Base-by-base conservation (phyloP, 495 filamentous ascomycete species). In the Schizothecium vesticola region DNA sequence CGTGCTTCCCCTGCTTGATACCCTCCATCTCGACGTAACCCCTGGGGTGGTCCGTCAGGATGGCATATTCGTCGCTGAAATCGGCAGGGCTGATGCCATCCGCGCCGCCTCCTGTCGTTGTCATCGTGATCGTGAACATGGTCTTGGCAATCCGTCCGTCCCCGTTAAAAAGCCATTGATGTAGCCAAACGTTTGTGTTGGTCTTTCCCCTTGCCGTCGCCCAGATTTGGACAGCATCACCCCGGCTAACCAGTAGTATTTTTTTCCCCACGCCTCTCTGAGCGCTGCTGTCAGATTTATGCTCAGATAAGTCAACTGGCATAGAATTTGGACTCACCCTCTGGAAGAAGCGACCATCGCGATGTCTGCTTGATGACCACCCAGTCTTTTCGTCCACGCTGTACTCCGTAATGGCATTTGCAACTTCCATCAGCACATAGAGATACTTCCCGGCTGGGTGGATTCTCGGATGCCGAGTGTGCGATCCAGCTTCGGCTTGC, bases 191-290 rank as follows among this genome's bases (percentile, higher is more conserved):
- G 26, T 65, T 65, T 13, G 29, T 63, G 28, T 71, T 59, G 1
- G 68, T 61, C 29, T 67, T 51, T 1, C 76, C 74, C 9, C 76
- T 69, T 3, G 77, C 77, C 26, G 78, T 78, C 26, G 78, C 76
- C 74, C 76, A 80, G 43, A 68, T 12, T 67, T 65, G 0, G 78
- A 82, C 1, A 82, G 70, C 31, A 77, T 75, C 24, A 79, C 75
- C 70, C 78, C 78, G 62, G 78, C 79, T 0, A 76, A 74, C 77
- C 78, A 79, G 71, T 76, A 79, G 22, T 73, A 66, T 7, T 61
- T 64, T 43, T 67, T 28, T 73, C 66, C 9, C 24, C 43, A n/a
- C 43, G 43, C 60, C 66, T 69, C 21, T 57, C 19, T 51, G 10
- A 13, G 2, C 10, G n/a, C 1, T 58, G 9, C 36, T 2, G 5